Base-by-base conservation (phyloP, 345 rosid genomes). In the Gynandropsis gynandra region DNA sequence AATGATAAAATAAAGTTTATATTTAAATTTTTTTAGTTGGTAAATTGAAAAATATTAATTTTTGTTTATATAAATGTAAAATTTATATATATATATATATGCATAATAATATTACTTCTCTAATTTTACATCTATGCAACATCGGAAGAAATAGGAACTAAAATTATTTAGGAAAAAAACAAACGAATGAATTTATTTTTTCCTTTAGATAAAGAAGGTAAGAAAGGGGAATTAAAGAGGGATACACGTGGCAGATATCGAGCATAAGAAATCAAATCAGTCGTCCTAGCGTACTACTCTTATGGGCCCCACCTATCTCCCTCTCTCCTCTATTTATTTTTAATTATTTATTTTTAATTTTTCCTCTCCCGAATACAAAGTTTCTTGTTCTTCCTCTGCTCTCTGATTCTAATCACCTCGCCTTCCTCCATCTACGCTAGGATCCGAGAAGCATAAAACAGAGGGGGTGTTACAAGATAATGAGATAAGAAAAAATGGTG, bases 191-290 rank as follows among this genome's bases (percentile, higher is more conserved):
- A n/a, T n/a, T n/a, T n/a, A n/a, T n/a, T n/a, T n/a, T n/a, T n/a
- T n/a, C n/a, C n/a, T 19, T 32, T 11, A 15, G 7, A 44, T 59
- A 44, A 9, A 10, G 37, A 63, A 58, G 45, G 0, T 46, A 53
- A 58, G 50, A 53, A 61, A 61, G 21, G n/a, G 10, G 19, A 38
- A 34, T 47, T 57, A 49, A 56, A 69, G 12, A 11, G 16, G 18
- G 56, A 56, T 6, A 21, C 61, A 71, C 93, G 93, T 81, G 93
- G 87, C 83, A 72, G 61, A 50, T 68, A 66, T 52, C 12, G 43
- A 66, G 68, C 73, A 71, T 42, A 53, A 76, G 50, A 66, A 55
- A 89, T 77, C 85, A 83, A 83, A 78, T 74, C 78, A 62, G 60
- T 82, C 79, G 87, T 76, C 80, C 79, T 71, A 59, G 7, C 60